Base-by-base conservation (phyloP, 2,329 filamentous ascomycete genomes). In the Pseudogymnoascus pannorum region DNA sequence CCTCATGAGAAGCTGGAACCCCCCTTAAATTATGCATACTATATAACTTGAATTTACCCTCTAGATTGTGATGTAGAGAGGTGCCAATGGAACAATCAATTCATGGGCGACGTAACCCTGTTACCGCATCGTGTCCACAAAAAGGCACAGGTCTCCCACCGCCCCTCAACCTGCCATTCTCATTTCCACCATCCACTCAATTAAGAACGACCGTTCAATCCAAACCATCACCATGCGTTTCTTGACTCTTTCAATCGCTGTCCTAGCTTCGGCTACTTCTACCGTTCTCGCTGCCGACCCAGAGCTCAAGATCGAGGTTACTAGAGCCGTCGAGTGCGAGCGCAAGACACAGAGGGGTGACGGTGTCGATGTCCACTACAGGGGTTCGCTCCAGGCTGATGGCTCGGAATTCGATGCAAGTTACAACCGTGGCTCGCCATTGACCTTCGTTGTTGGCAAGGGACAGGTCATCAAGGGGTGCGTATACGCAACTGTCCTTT, bases 391-490 rank as follows among this genome's bases (percentile, higher is more conserved):
- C 31, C 81, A 85, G 64, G 77, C 78, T 59, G 84, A 86, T 66
- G 93, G 92, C 69, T 79, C 83, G 64, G 80, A 94, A 73, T 97
- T 97, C 72, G 93, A 97, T 76, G 85, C 90, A 65, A 87, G 83
- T 75, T 95, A 95, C 76, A 86, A 92, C 67, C 85, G 92, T 44
- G 85, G 86, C 35, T 73, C 76, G 63, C 93, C 94, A 5, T 85
- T 99, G 71, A 78, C 73, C 64, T 97, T 99, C 77, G 85, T 79
- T 65, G 78, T 99, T 31, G 94, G 94, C 35, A 77, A 77, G 22
- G 90, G 91, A 48, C 83, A 88, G 73, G 94, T 97, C 58, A 99
- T 99, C 73, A 87, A 89, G 78, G 93, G 93, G 87, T 91, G 72
- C 70, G 84, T 80, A 35, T 58, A 16, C 18, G 24, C 11, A 6